phyloP scores from a whole-genome alignment of 2,329 filamentous ascomycete species.

The Exophiala oligosperma region DNA sequence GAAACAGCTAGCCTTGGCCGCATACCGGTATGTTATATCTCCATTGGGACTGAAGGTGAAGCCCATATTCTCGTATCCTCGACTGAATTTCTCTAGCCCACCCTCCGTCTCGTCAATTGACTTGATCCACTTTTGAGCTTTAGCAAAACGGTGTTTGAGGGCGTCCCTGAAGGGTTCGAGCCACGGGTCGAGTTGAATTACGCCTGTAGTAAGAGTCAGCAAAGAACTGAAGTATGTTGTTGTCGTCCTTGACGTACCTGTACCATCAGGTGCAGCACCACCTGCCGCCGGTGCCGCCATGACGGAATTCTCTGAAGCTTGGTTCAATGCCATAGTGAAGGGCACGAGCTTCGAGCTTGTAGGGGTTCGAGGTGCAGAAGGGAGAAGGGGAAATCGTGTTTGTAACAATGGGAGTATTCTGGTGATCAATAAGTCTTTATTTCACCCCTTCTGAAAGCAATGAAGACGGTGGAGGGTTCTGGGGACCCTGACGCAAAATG shows the following conservation, averaged over 20 bases:
- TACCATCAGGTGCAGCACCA: conserved; percentile 33
- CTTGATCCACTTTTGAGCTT: conserved; percentile 83
- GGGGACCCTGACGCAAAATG: background rate
- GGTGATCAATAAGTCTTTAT: background rate
- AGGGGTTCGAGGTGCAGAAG: no score
- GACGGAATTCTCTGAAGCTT: conserved; percentile 34
- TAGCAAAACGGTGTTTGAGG: conserved; percentile 73
- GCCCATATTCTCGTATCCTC: conserved; percentile 81
- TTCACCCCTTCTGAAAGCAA: background rate
- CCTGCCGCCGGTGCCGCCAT: conserved; percentile 26
- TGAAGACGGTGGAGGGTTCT: background rate
- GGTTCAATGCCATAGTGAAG: conserved; percentile 28
- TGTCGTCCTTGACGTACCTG: conserved; percentile 17
- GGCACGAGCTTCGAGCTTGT: background rate
- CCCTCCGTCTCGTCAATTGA: conserved; percentile 81
- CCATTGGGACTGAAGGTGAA: conserved; percentile 79
- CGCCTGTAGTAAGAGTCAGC: conserved; percentile 57
- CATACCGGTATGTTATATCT: conserved; percentile 74
- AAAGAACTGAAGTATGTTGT: conserved; percentile 7
- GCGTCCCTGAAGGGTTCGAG: conserved; percentile 79
- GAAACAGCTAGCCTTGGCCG: no score
- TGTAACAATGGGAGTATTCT: background rate
- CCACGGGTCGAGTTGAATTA: conserved; percentile 84
- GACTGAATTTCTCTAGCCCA: conserved; percentile 87
- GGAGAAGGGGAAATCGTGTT: background rate